These are phyloP conservation scores for Coprinopsis strossmayeri DNA, from an alignment of 768 basidiomycete genomes.

Conservation along the genomic window DNA sequence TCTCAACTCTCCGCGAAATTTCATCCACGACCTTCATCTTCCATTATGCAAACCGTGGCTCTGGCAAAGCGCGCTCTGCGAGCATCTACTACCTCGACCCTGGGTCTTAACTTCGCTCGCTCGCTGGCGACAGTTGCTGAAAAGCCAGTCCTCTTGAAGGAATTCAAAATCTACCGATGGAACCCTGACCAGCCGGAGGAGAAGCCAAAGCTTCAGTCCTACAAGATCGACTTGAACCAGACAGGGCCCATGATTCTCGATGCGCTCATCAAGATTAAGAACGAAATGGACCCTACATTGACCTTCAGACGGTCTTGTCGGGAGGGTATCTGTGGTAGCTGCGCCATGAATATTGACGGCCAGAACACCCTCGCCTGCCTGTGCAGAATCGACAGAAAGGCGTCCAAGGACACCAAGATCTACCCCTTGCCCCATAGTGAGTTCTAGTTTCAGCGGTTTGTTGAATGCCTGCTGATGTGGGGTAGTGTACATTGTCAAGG, in stretches of 20 bases:
- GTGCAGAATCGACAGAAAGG: slow-evolving; percentile 84
- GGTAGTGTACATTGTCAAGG: slow-evolving; percentile 97
- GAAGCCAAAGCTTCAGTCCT: slow-evolving; percentile 88
- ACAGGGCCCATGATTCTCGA: slow-evolving; percentile 96
- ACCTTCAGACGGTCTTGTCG: slow-evolving; percentile 93
- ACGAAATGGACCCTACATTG: slow-evolving; percentile 93
- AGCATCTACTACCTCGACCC: slow-evolving; percentile 4
- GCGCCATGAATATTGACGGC: slow-evolving; percentile 99
- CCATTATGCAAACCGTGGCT: slow-evolving; percentile 10
- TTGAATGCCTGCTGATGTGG: background rate
- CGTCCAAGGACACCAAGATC: slow-evolving; percentile 73
- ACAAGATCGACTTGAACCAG: slow-evolving; percentile 88
- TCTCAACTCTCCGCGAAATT: slow-evolving; percentile 12
- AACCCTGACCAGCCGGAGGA: slow-evolving; percentile 92
- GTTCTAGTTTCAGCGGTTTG: slow-evolving; percentile 22
- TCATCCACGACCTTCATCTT: slow-evolving; percentile 7
- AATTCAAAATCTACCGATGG: slow-evolving; percentile 99
- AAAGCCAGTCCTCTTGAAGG: slow-evolving; percentile 75
- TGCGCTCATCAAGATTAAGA: slow-evolving; percentile 98
- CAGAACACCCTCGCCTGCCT: slow-evolving; percentile 97
- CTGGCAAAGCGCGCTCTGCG: slow-evolving; percentile 7
- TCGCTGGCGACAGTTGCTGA: slow-evolving; percentile 24
- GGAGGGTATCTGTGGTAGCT: slow-evolving; percentile 96
- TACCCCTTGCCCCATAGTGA: slow-evolving; percentile 96
- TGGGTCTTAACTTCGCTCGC: slow-evolving; percentile 14